These are phyloP conservation scores for Fistulifera pelliculosa DNA, from an alignment of 108 stramenopile species.

Conservation along the genomic window DNA sequence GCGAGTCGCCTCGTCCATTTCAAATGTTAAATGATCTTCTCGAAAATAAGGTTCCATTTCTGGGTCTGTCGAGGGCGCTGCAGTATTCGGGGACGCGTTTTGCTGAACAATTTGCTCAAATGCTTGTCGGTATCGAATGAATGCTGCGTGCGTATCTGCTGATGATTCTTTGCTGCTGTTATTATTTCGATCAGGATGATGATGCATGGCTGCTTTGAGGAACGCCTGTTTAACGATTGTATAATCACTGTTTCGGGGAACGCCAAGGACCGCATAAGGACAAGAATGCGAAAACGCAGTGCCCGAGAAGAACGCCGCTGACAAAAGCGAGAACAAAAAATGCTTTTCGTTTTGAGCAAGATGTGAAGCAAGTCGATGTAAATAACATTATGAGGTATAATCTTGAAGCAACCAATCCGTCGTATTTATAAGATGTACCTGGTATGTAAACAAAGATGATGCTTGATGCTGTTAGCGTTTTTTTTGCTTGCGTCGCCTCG, in stretches of 20 bases:
- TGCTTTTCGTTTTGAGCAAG: no score
- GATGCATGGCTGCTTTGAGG: conserved; percentile 27
- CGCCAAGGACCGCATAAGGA: conserved; percentile 17
- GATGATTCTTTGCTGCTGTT: no score
- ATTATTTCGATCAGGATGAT: conserved; percentile 32
- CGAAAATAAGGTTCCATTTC: conserved; percentile 2
- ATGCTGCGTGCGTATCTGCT: conserved; percentile 4
- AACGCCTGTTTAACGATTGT: conserved; percentile 26
- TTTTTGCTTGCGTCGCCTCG: no score
- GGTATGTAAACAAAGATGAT: no score
- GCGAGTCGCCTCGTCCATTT: conserved; percentile 21
- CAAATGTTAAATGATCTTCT: conserved; percentile 22
- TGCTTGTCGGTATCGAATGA: conserved; percentile 30
- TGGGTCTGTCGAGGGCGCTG: neutral
- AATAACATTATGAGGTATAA: no score
- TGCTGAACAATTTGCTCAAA: conserved; percentile 27
- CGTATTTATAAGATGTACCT: no score
- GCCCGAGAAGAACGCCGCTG: no score
- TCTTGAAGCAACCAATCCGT: no score
- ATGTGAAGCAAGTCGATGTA: no score
- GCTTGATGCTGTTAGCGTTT: no score
- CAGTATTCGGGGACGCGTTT: conserved; percentile 8
- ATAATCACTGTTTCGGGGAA: conserved; percentile 13
- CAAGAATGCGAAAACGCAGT: neutral
- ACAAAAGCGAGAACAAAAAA: no score